Evolutionary conservation across 257 asterid species (phyloP), one percentile per base, ranked within the genome.

Genomic region (Solanum verrucosum): DNA sequence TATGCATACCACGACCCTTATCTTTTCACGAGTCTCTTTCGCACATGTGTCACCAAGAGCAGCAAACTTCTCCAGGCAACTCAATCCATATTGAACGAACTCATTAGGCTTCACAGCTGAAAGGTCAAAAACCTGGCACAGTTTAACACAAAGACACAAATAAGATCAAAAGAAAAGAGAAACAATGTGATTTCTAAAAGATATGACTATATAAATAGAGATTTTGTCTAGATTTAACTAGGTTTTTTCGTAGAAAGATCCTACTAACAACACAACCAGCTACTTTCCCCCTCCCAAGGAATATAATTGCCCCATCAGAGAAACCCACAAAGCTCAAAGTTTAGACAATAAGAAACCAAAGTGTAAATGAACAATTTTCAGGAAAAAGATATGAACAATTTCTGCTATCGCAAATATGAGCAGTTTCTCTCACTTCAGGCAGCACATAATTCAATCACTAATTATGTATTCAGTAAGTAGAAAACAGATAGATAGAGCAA

Each of bases 51-150:
- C 99, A 27, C 99, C 99, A 86, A 88, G 92, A 83, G 90, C 91
- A 88, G 98, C 96, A 87, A 96, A 93, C 89, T 91, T 94, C 95
- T 96, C 99, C 89, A 97, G 92, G 94, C 99, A 97, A 88, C 93
- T 90, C 92, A 97, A 89, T 85, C 99, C 99, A 88, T 95, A 94
- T 90, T 94, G 93, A 88, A 97, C 99, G 89, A 97, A 97, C 84
- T 95, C 98, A 90, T 97, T 94, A 89, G 99, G 99, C 95, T 94
- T 95, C 91, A 97, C 98, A 10, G 6, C 87, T 72, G 94, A 91
- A 84, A 97, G 98, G 93, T 97, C 99, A 88, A 95, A 97, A 89
- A 97, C 98, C 99, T 97, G 98, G 82, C 60, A 90, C 72, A 81
- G 89, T 88, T 86, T 86, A 59, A 83, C 33, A 71, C 81, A 89